Evolutionary conservation across 2,329 filamentous ascomycete species (phyloP), one percentile per base, ranked within the genome.

Genomic region (Elsinoe ampelina): DNA sequence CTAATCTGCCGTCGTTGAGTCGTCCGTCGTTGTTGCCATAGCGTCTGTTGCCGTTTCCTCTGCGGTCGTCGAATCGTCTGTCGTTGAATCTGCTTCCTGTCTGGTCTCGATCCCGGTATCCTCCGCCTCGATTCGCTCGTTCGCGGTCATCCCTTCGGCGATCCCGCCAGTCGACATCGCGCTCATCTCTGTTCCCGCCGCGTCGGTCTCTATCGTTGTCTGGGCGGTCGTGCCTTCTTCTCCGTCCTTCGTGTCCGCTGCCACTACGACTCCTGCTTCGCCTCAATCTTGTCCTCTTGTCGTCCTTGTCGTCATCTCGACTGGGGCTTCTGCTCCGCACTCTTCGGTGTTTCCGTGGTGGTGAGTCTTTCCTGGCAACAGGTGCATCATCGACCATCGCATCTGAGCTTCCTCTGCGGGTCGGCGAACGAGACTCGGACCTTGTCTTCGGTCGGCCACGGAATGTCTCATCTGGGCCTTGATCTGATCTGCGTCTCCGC

Each of bases 1-100:
- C 65, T 65, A 77, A n/a, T 68, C 75, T 55, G 67, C 74, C 54
- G 62, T 75, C 60, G 69, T 75, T 70, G 13, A 77, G 72, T 12
- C 75, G 73, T 17, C 73, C 73, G n/a, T 72, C 72, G 26, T 47
- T 47, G 39, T 54, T 60, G 12, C 60, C 54, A 38, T 63, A 58
- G 22, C 63, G 59, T 26, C 32, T 26, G 12, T 36, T 41, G 10
- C 45, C 42, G 30, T 54, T 26, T n/a, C 32, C 36, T 47, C 55
- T n/a, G 6, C 47, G 39, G 13, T 30, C 36, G 20, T 58, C 54
- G 8, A 19, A 30, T 26, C 57, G 17, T 39, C 57, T 48, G 17
- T 38, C 36, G 12, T 26, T 50, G 20, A 22, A 35, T 19, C 52
- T 38, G 41, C 39, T 35, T 19, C 30, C 32, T 43, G 38, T 26